Evolutionary conservation across 129 eudicot genomes (phyloP), one percentile per base, ranked within the genome.

Genomic region (Heracleum sosnowskyi): DNA sequence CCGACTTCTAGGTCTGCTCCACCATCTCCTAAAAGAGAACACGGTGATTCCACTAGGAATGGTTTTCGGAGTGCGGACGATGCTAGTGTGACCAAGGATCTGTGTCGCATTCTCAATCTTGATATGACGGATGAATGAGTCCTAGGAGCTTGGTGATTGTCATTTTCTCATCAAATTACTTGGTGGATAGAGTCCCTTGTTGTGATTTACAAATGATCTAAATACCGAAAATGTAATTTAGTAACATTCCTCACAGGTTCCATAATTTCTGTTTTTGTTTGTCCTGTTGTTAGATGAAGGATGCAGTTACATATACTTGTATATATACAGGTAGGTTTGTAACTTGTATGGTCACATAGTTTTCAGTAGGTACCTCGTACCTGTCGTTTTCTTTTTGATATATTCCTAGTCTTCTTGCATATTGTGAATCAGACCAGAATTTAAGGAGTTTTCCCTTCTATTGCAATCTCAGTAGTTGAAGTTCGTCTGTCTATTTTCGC

Each of bases 41-140:
- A 66, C 37, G 80, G 74, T 79, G 29, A 80, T 42, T 78, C 82
- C 33, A 76, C 86, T 34, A 79, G 68, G 49, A 85, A 80, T 31
- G 20, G 80, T 49, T 85, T 86, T 80, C 79, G 47, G 76, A 57
- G 83, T 74, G 91, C 85, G 74, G 96, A 91, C 80, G 86, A 82
- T 81, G 51, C 53, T 41, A 40, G 53, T 72, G 98, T 94, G 79
- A 95, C 98, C 4, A 83, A 91, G 87, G 89, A 91, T 37, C 92
- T 84, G 53, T 92, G 98, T 83, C 97, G 98, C 88, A 95, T 95
- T 39, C 96, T 95, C 79, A 91, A 95, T 78, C 96, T 95, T 74
- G 98, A 91, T 40, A 26, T 86, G 81, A 73, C 82, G 47, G 88
- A 90, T 80, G 91, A 88, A 75, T 88, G 93, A 91, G 60, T 66